A percentile compares a stretch with the other conserved stretches of the same genome.
These are phyloP conservation scores for Hypomontagnella monticulosa DNA, from an alignment of 495 filamentous ascomycete genomes.

Conservation along the genomic window DNA sequence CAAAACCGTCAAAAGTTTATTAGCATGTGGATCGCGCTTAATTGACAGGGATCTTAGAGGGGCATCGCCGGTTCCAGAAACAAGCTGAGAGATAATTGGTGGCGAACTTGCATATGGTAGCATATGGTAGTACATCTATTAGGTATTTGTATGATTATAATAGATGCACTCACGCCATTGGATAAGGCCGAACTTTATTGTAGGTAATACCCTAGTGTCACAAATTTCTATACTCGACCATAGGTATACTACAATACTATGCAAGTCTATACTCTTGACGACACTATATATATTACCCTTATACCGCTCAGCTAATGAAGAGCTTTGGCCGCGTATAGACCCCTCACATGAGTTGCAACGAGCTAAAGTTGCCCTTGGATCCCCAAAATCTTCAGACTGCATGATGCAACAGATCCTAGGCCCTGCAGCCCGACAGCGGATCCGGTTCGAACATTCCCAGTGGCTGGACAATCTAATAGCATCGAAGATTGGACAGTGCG, in stretches of 20 bases:
- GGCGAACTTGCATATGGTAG: slow-evolving; percentile 14
- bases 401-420: slow-evolving; percentile 19
- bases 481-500: slow-evolving; percentile 7
- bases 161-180: slow-evolving; percentile 17
- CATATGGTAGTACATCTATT: slow-evolving; percentile 3
- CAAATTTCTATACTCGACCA: neutral
- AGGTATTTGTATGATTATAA: slow-evolving; percentile 14
- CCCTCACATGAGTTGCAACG: slow-evolving; percentile 19
- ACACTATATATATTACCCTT: slow-evolving; percentile 7
- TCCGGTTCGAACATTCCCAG: neutral
- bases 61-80: slow-evolving; percentile 40
- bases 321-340: neutral
- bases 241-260: too few species aligned
- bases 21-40: slow-evolving; percentile 25
- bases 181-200: slow-evolving; percentile 18
- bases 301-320: slow-evolving; percentile 15
- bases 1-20: slow-evolving; percentile 5
- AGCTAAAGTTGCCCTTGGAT: neutral
- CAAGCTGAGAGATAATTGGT: slow-evolving; percentile 32
- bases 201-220: slow-evolving; percentile 27
- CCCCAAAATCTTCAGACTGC: slow-evolving; percentile 14
- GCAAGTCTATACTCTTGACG: neutral
- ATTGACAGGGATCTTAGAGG: slow-evolving; percentile 34
- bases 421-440: slow-evolving; percentile 14
- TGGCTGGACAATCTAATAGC: slow-evolving; percentile 1